Evolutionary conservation across 495 filamentous ascomycete genomes (phyloP).

Genomic region (Neurospora sp.): DNA sequence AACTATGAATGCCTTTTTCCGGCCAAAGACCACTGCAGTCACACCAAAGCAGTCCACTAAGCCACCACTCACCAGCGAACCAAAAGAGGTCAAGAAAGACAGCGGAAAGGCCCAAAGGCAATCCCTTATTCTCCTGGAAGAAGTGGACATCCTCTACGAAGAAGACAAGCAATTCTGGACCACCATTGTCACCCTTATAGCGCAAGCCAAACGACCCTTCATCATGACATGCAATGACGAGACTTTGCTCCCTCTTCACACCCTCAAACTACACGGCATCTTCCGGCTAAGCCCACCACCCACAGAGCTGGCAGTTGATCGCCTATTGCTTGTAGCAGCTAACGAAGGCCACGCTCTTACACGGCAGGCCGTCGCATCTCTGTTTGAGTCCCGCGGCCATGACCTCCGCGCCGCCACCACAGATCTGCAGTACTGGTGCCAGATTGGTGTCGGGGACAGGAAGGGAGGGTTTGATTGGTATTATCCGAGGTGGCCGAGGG

Average conservation of each 20-base stretch:
- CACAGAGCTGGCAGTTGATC: conserved; percentile 60
- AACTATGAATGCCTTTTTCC: conserved; percentile 76
- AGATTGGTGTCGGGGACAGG: conserved; percentile 84
- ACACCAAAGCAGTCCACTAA: conserved; percentile 20
- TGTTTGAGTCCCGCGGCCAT: conserved; percentile 55
- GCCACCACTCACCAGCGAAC: conserved; percentile 1
- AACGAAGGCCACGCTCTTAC: conserved; percentile 80
- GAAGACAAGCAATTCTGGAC: conserved; percentile 94
- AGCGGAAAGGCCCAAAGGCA: conserved; percentile 63
- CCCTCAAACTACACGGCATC: conserved; percentile 70
- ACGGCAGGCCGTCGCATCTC: conserved; percentile 51
- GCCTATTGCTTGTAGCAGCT: conserved; percentile 72
- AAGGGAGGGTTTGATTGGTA: conserved; percentile 89
- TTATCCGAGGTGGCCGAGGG: conserved; percentile 61
- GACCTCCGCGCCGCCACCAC: conserved; percentile 78
- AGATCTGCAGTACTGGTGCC: conserved; percentile 93
- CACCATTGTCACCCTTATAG: conserved; percentile 64
- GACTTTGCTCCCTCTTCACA: conserved; percentile 56
- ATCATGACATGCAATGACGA: conserved; percentile 95
- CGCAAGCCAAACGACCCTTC: conserved; percentile 79
- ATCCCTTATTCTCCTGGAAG: conserved; percentile 88
- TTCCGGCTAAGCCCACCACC: conserved; percentile 69
- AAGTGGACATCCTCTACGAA: conserved; percentile 87
- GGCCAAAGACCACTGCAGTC: conserved; percentile 25
- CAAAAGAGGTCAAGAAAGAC: conserved; percentile 31